These are phyloP conservation scores for Claviceps spartinae DNA, from an alignment of 2,329 filamentous ascomycete species.

Conservation along the genomic window DNA sequence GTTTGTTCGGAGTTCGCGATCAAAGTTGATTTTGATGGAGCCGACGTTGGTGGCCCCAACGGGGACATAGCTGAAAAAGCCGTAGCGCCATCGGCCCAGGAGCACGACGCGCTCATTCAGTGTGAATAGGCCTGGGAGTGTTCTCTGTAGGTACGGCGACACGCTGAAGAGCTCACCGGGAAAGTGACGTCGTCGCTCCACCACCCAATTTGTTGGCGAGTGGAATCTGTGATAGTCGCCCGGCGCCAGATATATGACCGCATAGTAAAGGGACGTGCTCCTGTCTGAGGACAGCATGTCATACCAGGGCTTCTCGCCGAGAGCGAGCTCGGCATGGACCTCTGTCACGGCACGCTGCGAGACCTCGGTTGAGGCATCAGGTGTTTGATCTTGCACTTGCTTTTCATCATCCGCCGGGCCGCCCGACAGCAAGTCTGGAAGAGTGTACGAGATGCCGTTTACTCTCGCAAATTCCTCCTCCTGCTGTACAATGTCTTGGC, in stretches of 20 bases:
- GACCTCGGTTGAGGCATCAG: constrained; percentile 57
- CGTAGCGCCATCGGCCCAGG: constrained; percentile 87
- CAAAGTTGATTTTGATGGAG: constrained; percentile 94
- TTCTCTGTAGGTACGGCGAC: constrained; percentile 86
- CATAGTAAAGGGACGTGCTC: constrained; percentile 74
- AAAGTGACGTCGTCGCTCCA: constrained; percentile 89
- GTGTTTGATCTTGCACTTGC: constrained; percentile 34
- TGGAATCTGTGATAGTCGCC: constrained; percentile 99
- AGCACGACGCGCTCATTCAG: constrained; percentile 93
- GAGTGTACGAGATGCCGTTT: constrained; percentile 90
- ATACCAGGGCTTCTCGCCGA: constrained; percentile 59
- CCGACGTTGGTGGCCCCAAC: constrained; percentile 97
- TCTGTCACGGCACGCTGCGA: constrained; percentile 64
- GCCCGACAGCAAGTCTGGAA: constrained; percentile 81
- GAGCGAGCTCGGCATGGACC: constrained; percentile 71
- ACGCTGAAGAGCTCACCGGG: constrained; percentile 92
- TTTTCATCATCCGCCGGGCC: constrained; percentile 41
- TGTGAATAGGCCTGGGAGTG: constrained; percentile 85
- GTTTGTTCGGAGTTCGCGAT: constrained; percentile 86
- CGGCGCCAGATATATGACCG: constrained; percentile 87
- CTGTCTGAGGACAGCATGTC: constrained; percentile 47
- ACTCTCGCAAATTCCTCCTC: constrained; percentile 89
- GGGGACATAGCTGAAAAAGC: constrained; percentile 92
- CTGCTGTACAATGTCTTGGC: constrained; percentile 56
- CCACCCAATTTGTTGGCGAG: constrained; percentile 89